Conservation (phyloP, 2,329 filamentous ascomycete species). For the Claviceps sp. region DNA sequence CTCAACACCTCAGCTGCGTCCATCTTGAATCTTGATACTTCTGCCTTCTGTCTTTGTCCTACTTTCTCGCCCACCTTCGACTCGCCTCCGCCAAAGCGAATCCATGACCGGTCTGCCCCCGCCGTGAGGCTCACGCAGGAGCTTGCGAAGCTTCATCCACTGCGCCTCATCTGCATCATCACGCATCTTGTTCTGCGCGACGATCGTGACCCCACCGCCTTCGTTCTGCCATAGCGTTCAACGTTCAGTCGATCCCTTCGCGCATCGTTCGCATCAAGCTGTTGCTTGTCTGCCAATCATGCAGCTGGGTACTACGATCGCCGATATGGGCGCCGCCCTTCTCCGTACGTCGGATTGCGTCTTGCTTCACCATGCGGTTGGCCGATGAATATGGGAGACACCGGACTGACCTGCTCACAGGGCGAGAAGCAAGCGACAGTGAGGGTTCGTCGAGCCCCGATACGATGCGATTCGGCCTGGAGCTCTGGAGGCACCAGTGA, state of each 20-base stretch:
- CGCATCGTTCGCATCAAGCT: not conserved
- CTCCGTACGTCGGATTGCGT: conserved; percentile 14
- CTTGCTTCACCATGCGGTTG: not conserved
- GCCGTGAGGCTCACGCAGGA: conserved; percentile 13
- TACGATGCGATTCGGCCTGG: not conserved
- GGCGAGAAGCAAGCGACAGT: conserved; percentile 17
- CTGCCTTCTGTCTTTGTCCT: not conserved
- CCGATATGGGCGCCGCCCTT: conserved; percentile 18
- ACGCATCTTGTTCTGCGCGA: not conserved
- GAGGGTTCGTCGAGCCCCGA: conserved; percentile 17
- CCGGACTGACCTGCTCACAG: conserved; percentile 2
- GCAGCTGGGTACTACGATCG: conserved; percentile 14
- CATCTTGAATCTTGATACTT: no score
- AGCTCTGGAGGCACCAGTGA: conserved; percentile 2
- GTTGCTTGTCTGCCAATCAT: conserved; percentile 7
- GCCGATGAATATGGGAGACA: not conserved
- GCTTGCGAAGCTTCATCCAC: conserved; percentile 3
- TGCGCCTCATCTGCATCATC: not conserved
- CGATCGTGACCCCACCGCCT: not conserved
- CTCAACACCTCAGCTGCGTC: not conserved
- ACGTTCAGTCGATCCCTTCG: not conserved
- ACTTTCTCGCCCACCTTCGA: not conserved
- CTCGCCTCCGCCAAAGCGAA: not conserved
- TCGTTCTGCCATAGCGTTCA: not conserved
- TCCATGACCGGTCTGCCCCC: conserved; percentile 11